Evolutionary conservation across 345 rosid species (phyloP), one percentile per base, ranked within the genome.

Genomic region (Citrus reticulata): DNA sequence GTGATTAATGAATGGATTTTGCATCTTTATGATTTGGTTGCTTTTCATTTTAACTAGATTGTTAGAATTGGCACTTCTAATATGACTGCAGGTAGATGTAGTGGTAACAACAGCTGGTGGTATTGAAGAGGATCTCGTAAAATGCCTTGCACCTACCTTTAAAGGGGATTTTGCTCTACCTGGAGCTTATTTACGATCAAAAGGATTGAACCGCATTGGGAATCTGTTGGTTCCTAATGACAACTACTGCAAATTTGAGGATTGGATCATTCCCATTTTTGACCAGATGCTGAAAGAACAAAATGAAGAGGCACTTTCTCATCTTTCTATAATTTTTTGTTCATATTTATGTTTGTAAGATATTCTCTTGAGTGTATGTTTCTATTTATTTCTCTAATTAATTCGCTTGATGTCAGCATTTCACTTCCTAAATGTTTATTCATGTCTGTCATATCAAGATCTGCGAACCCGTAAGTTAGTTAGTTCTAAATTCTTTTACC

Each of bases 161-260:
- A 93, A 90, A 90, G 98, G 99, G 35, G 98, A 92, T 73, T 96
- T 96, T 85, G 89, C 91, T 34, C 77, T 96, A 29, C 92, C 95
- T 0, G 95, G 99, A 76, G 92, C 92, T 77, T 82, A 86, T 59
- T 72, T 96, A 61, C 89, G 95, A 35, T 86, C 98, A 6, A 91
- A 90, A 84, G 99, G 99, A 60, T 79, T 96, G 87, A 94, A 96
- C 82, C 92, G 98, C 65, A 94, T 94, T 68, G 98, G 98, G 54
- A 96, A 96, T 82, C 84, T 96, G 82, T 81, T 94, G 85, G 93
- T 94, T 88, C 98, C 98, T 27, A 93, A 94, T 86, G 97, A 91
- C 30, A 96, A 96, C 86, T 94, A 96, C 80, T 94, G 98, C 88
- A 96, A 96, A 85, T 93, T 96, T 85, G 97, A 94, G 90, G 97